phyloP scores from a whole-genome alignment of 495 filamentous ascomycete genomes.

The Aspergillus incahuasiensis region DNA sequence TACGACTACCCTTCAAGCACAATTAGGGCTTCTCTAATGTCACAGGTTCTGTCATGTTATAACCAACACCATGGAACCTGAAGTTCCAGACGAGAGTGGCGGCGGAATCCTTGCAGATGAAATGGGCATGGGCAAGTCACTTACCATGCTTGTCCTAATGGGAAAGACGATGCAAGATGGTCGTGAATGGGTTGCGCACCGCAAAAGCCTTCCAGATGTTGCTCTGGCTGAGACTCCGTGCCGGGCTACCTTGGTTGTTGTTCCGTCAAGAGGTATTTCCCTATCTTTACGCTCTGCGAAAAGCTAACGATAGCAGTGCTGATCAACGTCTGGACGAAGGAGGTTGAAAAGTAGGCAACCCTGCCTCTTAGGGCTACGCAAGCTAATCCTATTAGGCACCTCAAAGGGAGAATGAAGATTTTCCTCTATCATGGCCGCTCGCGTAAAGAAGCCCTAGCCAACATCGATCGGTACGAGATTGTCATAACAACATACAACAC shows the following conservation, averaged over 20 bases:
- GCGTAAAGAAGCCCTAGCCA: background rate
- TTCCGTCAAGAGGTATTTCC: constrained; percentile 5
- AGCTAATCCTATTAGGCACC: background rate
- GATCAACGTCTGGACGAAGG: constrained; percentile 3
- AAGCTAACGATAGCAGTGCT: background rate
- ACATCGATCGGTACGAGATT: background rate
- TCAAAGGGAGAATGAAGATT: background rate
- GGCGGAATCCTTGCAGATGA: constrained; percentile 5
- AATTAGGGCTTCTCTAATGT: background rate
- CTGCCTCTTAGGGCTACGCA: background rate
- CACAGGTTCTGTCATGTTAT: constrained; percentile 4
- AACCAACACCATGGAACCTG: background rate
- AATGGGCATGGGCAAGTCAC: constrained; percentile 9
- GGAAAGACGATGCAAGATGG: background rate
- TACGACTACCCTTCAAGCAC: background rate
- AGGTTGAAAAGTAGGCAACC: background rate
- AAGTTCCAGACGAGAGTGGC: background rate
- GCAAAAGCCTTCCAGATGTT: background rate
- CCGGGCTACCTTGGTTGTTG: constrained; percentile 5
- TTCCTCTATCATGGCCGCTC: background rate
- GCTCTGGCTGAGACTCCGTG: background rate
- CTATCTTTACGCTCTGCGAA: no score
- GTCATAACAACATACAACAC: constrained; percentile 6
- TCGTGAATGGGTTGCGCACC: background rate
- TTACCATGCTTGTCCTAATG: constrained; percentile 1